Evolutionary conservation across 768 basidiomycete species (phyloP).

Genomic region (Phanerodontia chrysosporium): DNA sequence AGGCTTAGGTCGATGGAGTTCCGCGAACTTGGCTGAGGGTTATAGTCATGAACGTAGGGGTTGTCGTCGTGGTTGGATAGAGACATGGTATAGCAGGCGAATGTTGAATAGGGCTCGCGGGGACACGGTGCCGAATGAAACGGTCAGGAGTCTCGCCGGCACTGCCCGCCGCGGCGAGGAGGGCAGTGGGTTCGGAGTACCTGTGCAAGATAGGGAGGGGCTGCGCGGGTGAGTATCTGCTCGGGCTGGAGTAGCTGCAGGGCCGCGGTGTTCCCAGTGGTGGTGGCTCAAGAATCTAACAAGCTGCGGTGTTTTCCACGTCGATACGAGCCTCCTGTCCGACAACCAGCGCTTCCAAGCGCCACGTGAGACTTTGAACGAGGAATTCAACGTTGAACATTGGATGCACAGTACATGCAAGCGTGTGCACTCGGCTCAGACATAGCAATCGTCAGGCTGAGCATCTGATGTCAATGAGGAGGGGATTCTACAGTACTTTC

Average conservation of each 20-base stretch:
- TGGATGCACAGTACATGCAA: no score
- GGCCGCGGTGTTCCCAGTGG: background rate
- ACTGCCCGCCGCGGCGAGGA: background rate
- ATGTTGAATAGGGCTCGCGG: background rate
- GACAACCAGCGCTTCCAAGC: background rate
- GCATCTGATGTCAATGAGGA: background rate
- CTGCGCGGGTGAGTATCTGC: background rate
- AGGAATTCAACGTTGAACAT: no score
- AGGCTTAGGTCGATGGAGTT: conserved; percentile 74
- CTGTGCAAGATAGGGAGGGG: background rate
- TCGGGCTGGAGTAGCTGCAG: background rate
- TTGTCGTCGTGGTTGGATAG: conserved; percentile 19
- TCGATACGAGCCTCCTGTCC: background rate
- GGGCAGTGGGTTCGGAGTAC: background rate
- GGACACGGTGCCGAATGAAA: background rate
- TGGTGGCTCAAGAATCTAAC: background rate
- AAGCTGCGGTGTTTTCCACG: background rate
- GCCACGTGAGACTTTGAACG: background rate
- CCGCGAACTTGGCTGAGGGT: conserved; percentile 38
- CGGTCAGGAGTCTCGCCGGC: background rate
- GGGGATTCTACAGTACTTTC: conserved; percentile 1
- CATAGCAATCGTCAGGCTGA: background rate
- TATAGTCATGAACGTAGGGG: conserved; percentile 16
- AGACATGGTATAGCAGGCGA: conserved; percentile 24
- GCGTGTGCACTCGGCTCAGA: no score